Evolutionary conservation across 2,329 filamentous ascomycete genomes (phyloP), one percentile per base, ranked within the genome.

Genomic region (Talaromyces pinophilus): DNA sequence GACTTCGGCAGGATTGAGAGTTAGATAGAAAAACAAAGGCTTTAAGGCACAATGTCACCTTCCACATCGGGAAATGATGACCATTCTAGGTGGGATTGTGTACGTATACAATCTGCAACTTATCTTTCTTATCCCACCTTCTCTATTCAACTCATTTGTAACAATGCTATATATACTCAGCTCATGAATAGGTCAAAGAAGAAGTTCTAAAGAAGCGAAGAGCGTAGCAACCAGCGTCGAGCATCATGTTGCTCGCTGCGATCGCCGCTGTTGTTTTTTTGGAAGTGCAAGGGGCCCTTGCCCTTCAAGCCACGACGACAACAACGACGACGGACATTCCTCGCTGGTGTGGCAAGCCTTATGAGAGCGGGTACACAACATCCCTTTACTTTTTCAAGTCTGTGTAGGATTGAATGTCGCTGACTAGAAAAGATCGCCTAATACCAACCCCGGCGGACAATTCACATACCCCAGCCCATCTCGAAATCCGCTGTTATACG

Each of bases 271-370:
- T 57, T 22, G 8, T 10, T 5, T 2, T 67, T 10, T 50, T 63
- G 19, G 35, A 10, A 17, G 65, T 35, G 44, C 65, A 63, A 60
- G 61, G 54, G 61, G 55, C 33, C 10, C n/a, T 42, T 33, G 65
- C 64, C 3, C 59, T 62, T 19, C 22, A 57, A 59, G 52, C 52
- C 17, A 63, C 19, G n/a, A 52, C 50, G 5, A 67, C 65, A 15
- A 61, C 64, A 3, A 60, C 54, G 3, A 65, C 64, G 4, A 62
- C 65, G 4, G 61, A 48, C 19, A 63, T 63, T 54, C 65, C 65
- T 38, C 65, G 65, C 30, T 67, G 65, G 65, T 67, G 65, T 30
- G 65, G 65, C 19, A 67, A 67, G 46, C 60, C 54, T 33, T 67
- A 67, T 42, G 61, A 67, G 61, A 63, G 54, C 61, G 65, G 65